phyloP scores from a whole-genome alignment of 2,329 filamentous ascomycete genomes.

The Coniochaeta pulveracea region DNA sequence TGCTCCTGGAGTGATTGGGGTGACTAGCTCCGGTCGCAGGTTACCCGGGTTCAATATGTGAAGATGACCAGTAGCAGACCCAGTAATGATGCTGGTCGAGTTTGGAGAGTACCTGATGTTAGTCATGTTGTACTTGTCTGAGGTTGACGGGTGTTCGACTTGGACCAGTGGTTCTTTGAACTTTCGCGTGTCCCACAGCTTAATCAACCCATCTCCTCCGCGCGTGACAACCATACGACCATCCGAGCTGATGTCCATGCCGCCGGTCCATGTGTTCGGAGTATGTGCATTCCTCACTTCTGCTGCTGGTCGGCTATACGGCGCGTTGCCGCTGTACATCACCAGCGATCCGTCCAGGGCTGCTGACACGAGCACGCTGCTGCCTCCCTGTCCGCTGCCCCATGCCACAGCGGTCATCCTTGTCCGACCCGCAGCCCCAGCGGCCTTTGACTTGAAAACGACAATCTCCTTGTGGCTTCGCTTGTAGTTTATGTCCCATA shows the following conservation, averaged over 20 bases:
- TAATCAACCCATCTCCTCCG: slow-evolving; percentile 85
- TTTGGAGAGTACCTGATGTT: slow-evolving; percentile 87
- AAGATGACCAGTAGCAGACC: slow-evolving; percentile 73
- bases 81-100: slow-evolving; percentile 75
- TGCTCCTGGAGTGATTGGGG: slow-evolving; percentile 76
- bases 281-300: slow-evolving; percentile 79
- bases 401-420: slow-evolving; percentile 91
- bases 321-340: slow-evolving; percentile 86
- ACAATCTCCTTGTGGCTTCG: slow-evolving; percentile 86
- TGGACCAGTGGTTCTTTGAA: slow-evolving; percentile 84
- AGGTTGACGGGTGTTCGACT: slow-evolving; percentile 69
- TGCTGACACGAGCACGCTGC: slow-evolving; percentile 67
- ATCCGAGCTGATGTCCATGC: slow-evolving; percentile 81
- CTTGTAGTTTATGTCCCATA: slow-evolving; percentile 94
- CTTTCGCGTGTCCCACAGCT: slow-evolving; percentile 93
- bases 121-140: slow-evolving; percentile 69
- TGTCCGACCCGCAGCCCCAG: slow-evolving; percentile 78
- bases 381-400: slow-evolving; percentile 69
- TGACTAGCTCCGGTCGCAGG: slow-evolving; percentile 71
- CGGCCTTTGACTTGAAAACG: slow-evolving; percentile 87
- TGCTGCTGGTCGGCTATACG: slow-evolving; percentile 68
- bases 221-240: slow-evolving; percentile 83
- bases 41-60: slow-evolving; percentile 93
- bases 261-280: slow-evolving; percentile 79
- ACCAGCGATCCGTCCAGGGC: slow-evolving; percentile 83